A percentile compares a stretch with the other conserved stretches of the same genome.
Conservation (phyloP, 2,329 filamentous ascomycete species). For the Aspergillus sp. region DNA sequence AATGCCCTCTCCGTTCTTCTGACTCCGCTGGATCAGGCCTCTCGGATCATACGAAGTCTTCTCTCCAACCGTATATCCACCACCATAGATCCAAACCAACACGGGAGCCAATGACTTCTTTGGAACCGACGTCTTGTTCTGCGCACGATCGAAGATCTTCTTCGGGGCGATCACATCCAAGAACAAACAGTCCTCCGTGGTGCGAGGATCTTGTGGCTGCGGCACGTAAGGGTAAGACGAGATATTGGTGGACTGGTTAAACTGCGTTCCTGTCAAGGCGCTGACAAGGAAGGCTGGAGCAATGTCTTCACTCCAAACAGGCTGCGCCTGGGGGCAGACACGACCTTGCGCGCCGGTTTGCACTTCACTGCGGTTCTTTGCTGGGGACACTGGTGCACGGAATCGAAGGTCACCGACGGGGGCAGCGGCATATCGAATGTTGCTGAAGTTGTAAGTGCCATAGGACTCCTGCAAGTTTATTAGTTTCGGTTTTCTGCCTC, state of each 20-base stretch:
- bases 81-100: constrained; percentile 44
- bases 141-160: constrained; percentile 22
- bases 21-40: constrained; percentile 38
- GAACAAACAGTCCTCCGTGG: constrained; percentile 33
- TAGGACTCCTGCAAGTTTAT: constrained; percentile 21
- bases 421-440: constrained; percentile 51
- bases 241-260: constrained; percentile 15
- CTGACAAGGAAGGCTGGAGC: constrained; percentile 13
- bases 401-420: constrained; percentile 48
- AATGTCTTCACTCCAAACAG: constrained; percentile 38
- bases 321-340: constrained; percentile 41
- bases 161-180: constrained; percentile 31
- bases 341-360: constrained; percentile 39
- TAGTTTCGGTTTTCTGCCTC: constrained; percentile 7
- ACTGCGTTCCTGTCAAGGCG: constrained; percentile 6
- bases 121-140: constrained; percentile 5
- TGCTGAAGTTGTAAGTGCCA: constrained; percentile 49
- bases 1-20: constrained; percentile 33
- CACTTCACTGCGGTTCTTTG: constrained; percentile 38
- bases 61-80: constrained; percentile 37
- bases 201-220: constrained; percentile 15
- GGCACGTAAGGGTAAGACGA: constrained; percentile 15
- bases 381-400: constrained; percentile 39
- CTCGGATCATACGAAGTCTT: constrained; percentile 32
- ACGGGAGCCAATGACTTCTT: constrained; percentile 22